phyloP scores from a whole-genome alignment of 208 protist species.

The Trypanosomatidae sp. region DNA sequence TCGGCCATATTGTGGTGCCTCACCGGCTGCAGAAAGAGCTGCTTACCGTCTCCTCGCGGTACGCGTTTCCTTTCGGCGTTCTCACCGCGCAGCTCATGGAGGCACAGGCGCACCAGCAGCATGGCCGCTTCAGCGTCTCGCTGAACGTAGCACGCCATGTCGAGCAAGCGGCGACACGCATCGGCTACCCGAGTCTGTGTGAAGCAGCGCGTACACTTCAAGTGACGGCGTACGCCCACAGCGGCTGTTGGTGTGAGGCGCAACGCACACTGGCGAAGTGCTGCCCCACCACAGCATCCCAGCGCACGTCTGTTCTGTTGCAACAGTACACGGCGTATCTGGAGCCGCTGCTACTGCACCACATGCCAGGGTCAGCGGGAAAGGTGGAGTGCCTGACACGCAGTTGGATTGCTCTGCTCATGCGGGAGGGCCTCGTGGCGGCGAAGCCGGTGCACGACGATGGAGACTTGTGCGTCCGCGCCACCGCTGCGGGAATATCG shows the following conservation, averaged over 20 bases:
- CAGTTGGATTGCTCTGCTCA: conserved; percentile 19
- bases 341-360: conserved; percentile 20
- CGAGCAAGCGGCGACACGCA: conserved; percentile 29
- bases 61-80: conserved; percentile 66
- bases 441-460: neutral
- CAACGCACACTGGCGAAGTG: conserved; percentile 12
- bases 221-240: conserved; percentile 10
- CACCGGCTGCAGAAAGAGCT: conserved; percentile 31
- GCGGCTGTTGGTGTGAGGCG: conserved; percentile 14
- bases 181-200: conserved; percentile 38
- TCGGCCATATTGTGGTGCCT: conserved; percentile 39
- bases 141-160: conserved; percentile 29
- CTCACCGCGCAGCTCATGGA: conserved; percentile 56
- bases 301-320: conserved; percentile 11
- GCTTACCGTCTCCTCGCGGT: conserved; percentile 36
- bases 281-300: conserved; percentile 4
- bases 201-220: conserved; percentile 19
- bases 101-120: conserved; percentile 34
- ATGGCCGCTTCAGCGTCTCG: conserved; percentile 36
- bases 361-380: neutral
- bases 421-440: conserved; percentile 7
- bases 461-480: conserved; percentile 3
- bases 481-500: neutral
- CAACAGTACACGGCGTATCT: conserved; percentile 21
- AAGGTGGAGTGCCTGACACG: conserved; percentile 10